Evolutionary conservation across 805 yeast genomes (phyloP), one percentile per base, ranked within the genome.

Genomic region (Martiniozyma abietophila): DNA sequence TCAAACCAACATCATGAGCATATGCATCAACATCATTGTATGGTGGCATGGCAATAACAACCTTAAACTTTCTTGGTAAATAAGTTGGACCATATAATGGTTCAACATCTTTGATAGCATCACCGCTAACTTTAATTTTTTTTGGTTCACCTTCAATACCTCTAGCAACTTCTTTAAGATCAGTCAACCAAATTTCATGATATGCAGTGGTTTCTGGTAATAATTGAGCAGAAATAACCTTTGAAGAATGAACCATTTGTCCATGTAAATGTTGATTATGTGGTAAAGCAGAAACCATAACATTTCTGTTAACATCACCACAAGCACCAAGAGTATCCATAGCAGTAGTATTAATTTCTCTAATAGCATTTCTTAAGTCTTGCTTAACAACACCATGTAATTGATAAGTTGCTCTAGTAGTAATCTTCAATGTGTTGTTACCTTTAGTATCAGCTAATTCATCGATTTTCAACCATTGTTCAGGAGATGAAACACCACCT

Each of bases 271-370:
- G 76, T 33, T 86, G 82, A 53, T 85, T 85, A 20, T 71, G 71
- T 12, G 96, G 96, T 21, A 84, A 65, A n/a, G 95, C 95, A 39
- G 89, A 73, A 35, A 82, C 71, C 78, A 88, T 89, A 28, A 89
- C 96, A 54, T 89, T 89, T 72, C 97, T 80, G 64, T 84, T 83
- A 28, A 89, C 97, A 65, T 89, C 97, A 67, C 97, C 97, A 69
- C 96, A 89, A 1, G 97, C 97, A 40, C 95, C 97, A 40, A 89
- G 71, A 7, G 96, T 88, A 55, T 92, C 97, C 80, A 89, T 71
- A 49, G 89, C 69, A 6, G 78, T 80, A 12, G 94, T 65, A 57
- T 89, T 89, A 78, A 89, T 86, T 25, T 89, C 95, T 64, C 94
- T 79, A 46, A 89, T 85, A 2, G 95, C 78, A 8, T 92, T 83